Percentiles rank a stretch among this genome's conserved stretches.
Conservation (phyloP, 2,329 filamentous ascomycete species). For the Sporothrix pseudoabietina region DNA sequence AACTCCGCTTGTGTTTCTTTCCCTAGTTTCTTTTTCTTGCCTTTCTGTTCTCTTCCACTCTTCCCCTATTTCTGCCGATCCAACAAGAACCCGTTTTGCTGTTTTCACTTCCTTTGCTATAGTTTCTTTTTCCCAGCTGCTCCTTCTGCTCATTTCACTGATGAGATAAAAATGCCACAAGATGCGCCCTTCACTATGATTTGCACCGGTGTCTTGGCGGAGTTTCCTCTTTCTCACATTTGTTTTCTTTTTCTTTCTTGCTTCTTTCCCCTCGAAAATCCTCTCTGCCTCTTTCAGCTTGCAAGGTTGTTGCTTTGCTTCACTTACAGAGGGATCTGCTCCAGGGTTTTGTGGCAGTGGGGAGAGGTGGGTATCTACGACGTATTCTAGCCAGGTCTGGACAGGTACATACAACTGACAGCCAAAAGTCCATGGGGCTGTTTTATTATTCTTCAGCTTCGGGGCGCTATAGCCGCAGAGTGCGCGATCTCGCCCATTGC, state of each 20-base stretch:
- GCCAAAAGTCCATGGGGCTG: background rate
- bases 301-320: background rate
- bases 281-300: background rate
- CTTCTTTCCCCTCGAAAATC: background rate
- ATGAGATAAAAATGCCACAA: background rate
- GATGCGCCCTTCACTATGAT: background rate
- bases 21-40: background rate
- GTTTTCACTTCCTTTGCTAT: background rate
- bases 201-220: background rate
- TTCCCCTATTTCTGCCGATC: slow-evolving; percentile 6
- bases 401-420: background rate
- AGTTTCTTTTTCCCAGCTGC: slow-evolving; percentile 18
- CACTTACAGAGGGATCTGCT: slow-evolving; percentile 18
- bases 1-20: background rate
- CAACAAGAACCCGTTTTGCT: background rate
- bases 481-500: slow-evolving; percentile 12
- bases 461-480: background rate
- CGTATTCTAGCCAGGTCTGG: background rate
- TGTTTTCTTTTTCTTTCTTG: background rate
- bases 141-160: slow-evolving; percentile 1
- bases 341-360: slow-evolving; percentile 1
- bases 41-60: background rate
- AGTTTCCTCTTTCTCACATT: background rate
- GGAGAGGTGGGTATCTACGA: background rate
- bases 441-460: background rate